phyloP scores from a whole-genome alignment of 257 asterid species.

The Ballota nigra region DNA sequence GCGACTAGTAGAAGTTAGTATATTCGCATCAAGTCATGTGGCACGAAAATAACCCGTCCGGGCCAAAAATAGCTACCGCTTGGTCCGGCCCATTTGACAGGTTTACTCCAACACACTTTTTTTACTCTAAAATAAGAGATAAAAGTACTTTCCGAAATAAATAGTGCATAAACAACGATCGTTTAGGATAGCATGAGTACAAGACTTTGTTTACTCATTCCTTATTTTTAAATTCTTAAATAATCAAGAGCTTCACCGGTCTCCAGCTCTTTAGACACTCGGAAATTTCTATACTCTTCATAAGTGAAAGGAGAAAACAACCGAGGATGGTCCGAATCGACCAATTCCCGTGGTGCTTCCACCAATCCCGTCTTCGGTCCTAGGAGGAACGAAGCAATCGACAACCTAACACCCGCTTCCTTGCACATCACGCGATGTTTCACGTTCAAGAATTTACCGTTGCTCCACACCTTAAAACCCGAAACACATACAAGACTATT shows the following conservation, averaged over 20 bases:
- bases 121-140: too few species aligned
- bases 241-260: conserved; percentile 39
- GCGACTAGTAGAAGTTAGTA: too few species aligned
- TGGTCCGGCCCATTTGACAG: too few species aligned
- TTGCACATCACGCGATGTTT: conserved; percentile 59
- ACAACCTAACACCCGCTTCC: conserved; percentile 37
- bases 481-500: background rate
- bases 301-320: conserved; percentile 42
- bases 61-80: too few species aligned
- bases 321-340: conserved; percentile 43
- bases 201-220: background rate
- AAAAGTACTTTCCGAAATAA: too few species aligned
- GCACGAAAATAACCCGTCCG: too few species aligned
- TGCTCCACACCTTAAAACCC: conserved; percentile 53
- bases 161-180: too few species aligned
- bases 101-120: too few species aligned
- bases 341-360: conserved; percentile 38
- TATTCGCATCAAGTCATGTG: too few species aligned
- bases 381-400: conserved; percentile 49
- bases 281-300: conserved; percentile 32
- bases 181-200: too few species aligned
- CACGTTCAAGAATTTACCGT: conserved; percentile 62
- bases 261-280: conserved; percentile 23
- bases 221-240: conserved; percentile 11
- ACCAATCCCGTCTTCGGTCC: conserved; percentile 43